Evolutionary conservation across 2,329 filamentous ascomycete genomes (phyloP).

Genomic region (Pseudogymnoascus sp.): DNA sequence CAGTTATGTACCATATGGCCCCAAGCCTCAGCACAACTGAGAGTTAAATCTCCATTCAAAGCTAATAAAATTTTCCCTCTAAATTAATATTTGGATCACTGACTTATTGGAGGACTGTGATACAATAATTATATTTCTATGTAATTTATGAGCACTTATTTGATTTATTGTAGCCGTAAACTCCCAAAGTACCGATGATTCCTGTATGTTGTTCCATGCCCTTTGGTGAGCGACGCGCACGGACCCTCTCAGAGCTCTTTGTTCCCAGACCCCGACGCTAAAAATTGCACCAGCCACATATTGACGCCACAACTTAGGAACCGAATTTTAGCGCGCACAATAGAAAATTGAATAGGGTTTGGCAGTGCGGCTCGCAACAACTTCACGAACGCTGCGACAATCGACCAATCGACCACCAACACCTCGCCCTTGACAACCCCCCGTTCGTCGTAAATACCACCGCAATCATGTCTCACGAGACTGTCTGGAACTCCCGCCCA

Average conservation of each 20-base stretch:
- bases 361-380: conserved; percentile 8
- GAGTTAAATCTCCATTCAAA: neutral
- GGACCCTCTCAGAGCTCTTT: neutral
- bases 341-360: conserved; percentile 9
- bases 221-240: neutral
- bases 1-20: neutral
- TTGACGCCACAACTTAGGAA: conserved; percentile 2
- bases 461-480: conserved; percentile 78
- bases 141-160: neutral
- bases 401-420: conserved; percentile 10
- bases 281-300: conserved; percentile 7
- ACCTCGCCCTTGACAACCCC: conserved; percentile 10
- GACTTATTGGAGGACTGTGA: neutral
- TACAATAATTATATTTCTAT: neutral
- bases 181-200: neutral
- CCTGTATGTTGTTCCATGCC: neutral
- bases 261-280: neutral
- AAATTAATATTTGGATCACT: neutral
- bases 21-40: neutral
- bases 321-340: conserved; percentile 11
- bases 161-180: neutral
- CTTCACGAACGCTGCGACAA: conserved; percentile 9
- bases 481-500: conserved; percentile 98
- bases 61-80: neutral
- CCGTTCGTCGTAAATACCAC: conserved; percentile 14